Evolutionary conservation across 164 flowering plant species (phyloP), one percentile per base, ranked within the genome.

Genomic region (Vitis rupestris): DNA sequence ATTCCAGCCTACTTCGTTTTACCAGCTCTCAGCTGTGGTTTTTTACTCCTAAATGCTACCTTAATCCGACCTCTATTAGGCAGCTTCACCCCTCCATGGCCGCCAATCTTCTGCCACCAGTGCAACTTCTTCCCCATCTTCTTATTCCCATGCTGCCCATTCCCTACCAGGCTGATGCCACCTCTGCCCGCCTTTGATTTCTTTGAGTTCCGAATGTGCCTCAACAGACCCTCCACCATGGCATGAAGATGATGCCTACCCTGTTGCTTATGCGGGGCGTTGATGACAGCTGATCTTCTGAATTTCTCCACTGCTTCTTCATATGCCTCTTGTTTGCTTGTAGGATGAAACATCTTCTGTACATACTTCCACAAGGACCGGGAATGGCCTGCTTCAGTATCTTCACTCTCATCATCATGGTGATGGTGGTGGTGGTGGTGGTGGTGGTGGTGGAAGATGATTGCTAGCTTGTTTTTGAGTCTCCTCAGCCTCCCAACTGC

Each of bases 371-470:
- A 67, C 11, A 57, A 12, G 1, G 76, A 67, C 11, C 44, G 17
- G 23, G 44, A 16, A 48, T 59, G 65, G n/a, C n/a, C 60, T 8
- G 23, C 56, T 0, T 67, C 65, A 3, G n/a, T 19, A 0, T n/a
- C 14, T 12, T 50, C 67, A 50, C 29, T 47, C 52, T 10, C 50
- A 12, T 44, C 50, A 60, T 61, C 68, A 9, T 63, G 60, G 10
- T 80, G 50, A 9, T 68, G 69, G 12, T 61, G 68, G 31, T 75
- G 72, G 19, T 72, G 82, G 61, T 84, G 88, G 54, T 86, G 91
- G 67, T 87, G 88, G 50, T 89, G 90, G 16, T 87, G 91, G 64
- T 89, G 92, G 63, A 86, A 86, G 65, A 88, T 75, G 51, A 83
- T 59, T 4, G 82, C 89, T 15, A 88, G 74, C 80, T 82, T 84